Evolutionary conservation across 768 basidiomycete species (phyloP), one percentile per base, ranked within the genome.

Genomic region (Fomitopsis pulvina): DNA sequence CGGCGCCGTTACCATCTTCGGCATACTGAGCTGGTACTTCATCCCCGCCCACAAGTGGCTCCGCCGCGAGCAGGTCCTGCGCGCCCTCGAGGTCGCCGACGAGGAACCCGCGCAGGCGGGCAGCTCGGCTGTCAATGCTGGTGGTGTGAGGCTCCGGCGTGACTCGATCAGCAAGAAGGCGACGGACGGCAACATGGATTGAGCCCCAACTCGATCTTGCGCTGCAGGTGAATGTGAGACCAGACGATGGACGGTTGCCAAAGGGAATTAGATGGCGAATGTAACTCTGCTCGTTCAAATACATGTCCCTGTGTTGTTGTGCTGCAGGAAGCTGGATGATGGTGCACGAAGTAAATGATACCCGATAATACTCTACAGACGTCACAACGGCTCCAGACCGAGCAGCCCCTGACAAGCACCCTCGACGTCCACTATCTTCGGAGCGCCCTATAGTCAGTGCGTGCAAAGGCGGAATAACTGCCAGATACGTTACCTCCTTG

Each of bases 31-130:
- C 50, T 94, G 87, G 85, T 90, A 79, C 62, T 75, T 91, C 58
- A 84, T 79, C 0, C 87, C 91, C 0, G 77, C 83, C 61, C 77
- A 88, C 11, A 81, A 80, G 56, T 94, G 92, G 92, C 72, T 94
- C 40, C 79, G 79, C 51, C 72, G 74, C 38, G 81, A 85, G 39
- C 78, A 79, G 51, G 64, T 86, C 52, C 54, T 78, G 34, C 76
- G 73, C 59, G 80, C 73, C 6, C 63, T 85, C 58, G 56, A 53
- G 65, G 53, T 47, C 14, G 53, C 60, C 61, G 24, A 59, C 58
- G 43, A 72, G 56, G 45, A 46, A 14, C 47, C 47, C 6, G 11
- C 27, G 4, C 16, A 34, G 10, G 45, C 45, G 10, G 45, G 45
- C 6, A 46, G 45, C n/a, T 34, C 45, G 9, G 11, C 28, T 18